Percentiles rank a stretch among this genome's conserved stretches.
Conservation (phyloP, 2,329 filamentous ascomycete species). For the Fusarium caatingaense region DNA sequence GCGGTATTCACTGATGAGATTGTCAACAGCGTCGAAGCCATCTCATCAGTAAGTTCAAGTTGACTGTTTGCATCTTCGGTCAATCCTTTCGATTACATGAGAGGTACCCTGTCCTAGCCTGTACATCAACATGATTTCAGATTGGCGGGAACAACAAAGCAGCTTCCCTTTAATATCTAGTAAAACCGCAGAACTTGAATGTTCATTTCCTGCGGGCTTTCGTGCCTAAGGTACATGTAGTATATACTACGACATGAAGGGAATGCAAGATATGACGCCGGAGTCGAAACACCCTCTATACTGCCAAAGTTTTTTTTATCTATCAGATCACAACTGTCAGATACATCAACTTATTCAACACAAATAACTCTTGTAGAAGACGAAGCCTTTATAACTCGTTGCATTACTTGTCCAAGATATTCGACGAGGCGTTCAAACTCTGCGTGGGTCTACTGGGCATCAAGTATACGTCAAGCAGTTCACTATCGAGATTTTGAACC, state of each 20-base stretch:
- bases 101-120: neutral
- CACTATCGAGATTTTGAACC: neutral
- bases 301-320: neutral
- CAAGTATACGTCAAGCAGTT: neutral
- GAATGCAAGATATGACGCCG: neutral
- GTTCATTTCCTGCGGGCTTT: neutral
- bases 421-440: neutral
- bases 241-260: neutral
- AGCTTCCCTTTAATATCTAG: neutral
- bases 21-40: neutral
- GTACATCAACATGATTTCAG: neutral
- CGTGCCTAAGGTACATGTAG: neutral
- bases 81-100: neutral
- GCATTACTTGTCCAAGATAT: neutral
- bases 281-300: neutral
- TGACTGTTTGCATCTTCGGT: neutral
- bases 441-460: neutral
- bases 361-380: too few species aligned
- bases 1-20: neutral
- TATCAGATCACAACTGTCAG: neutral
- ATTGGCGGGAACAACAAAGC: neutral
- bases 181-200: neutral
- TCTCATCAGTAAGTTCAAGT: neutral
- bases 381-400: neutral
- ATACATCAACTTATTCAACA: neutral